phyloP scores from a whole-genome alignment of 208 protist genomes.

The Trypanosoma theileri region DNA sequence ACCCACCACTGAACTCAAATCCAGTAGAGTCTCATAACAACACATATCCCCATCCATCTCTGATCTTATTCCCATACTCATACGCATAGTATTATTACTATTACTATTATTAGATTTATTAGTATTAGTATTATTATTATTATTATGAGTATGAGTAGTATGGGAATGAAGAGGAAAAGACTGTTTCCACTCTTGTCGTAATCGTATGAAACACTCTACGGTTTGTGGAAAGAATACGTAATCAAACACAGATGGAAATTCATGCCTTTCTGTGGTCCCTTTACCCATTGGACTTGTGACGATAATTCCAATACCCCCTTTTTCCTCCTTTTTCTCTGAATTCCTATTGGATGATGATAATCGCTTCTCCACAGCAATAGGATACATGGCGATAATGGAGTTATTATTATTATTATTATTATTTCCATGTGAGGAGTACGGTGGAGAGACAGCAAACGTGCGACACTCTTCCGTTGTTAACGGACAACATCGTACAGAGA shows the following conservation, averaged over 20 bases:
- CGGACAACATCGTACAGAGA: conserved; percentile 13
- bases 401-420: no score
- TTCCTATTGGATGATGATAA: no score
- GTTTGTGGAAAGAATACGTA: conserved; percentile 4
- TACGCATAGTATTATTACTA: no score
- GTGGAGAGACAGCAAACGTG: not conserved
- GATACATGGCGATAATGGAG: not conserved
- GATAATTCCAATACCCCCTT: not conserved
- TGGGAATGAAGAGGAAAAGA: no score
- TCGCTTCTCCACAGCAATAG: not conserved
- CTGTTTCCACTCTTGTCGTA: not conserved
- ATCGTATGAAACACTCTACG: conserved; percentile 5
- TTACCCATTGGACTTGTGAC: not conserved
- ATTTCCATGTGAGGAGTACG: no score
- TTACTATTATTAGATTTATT: no score
- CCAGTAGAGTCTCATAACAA: conserved; percentile 1
- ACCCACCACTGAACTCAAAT: not conserved
- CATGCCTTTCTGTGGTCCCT: not conserved
- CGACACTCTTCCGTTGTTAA: conserved; percentile 11
- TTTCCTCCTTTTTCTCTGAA: no score
- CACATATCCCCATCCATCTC: not conserved
- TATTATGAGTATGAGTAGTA: no score
- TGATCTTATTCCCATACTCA: no score
- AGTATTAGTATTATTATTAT: no score
- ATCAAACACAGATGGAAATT: conserved; percentile 11